Conservation (phyloP, 2,329 filamentous ascomycete species). For the Lecanicillium sp. region DNA sequence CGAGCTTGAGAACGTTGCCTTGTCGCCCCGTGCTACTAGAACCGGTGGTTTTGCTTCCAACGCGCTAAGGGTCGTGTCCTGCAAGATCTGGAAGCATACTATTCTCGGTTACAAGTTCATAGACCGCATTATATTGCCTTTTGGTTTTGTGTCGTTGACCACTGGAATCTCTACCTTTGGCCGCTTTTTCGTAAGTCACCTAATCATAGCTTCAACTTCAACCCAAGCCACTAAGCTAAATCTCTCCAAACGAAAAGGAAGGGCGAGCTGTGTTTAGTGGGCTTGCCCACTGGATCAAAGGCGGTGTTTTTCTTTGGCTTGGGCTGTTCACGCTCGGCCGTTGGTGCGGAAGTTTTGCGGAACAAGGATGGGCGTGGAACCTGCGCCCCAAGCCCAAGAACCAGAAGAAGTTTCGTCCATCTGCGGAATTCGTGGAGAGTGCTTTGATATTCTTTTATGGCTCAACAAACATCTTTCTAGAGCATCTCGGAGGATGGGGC, state of each 20-base stretch:
- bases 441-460: conserved; percentile 88
- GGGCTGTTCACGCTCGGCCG: conserved; percentile 79
- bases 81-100: conserved; percentile 48
- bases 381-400: conserved; percentile 51
- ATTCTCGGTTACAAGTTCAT: conserved; percentile 56
- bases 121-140: conserved; percentile 67
- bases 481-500: conserved; percentile 72
- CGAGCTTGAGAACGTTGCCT: conserved; percentile 22
- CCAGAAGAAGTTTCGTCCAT: conserved; percentile 55
- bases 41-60: conserved; percentile 39
- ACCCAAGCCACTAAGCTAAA: conserved; percentile 3
- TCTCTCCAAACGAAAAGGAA: conserved; percentile 38
- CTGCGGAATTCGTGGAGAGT: conserved; percentile 84
- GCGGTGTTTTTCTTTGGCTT: conserved; percentile 90
- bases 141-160: conserved; percentile 66
- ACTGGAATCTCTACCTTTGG: conserved; percentile 71
- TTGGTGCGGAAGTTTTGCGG: conserved; percentile 83
- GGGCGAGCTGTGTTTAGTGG: conserved; percentile 67
- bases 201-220: conserved; percentile 7
- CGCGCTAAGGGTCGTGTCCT: conserved; percentile 47
- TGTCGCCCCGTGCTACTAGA: conserved; percentile 32
- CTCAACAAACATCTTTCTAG: conserved; percentile 81
- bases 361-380: conserved; percentile 95
- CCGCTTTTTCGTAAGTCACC: conserved; percentile 69
- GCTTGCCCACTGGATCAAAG: conserved; percentile 89